These are phyloP conservation scores for Pestalotiopsis sp. DNA, from an alignment of 2,329 filamentous ascomycete genomes.

Conservation along the genomic window DNA sequence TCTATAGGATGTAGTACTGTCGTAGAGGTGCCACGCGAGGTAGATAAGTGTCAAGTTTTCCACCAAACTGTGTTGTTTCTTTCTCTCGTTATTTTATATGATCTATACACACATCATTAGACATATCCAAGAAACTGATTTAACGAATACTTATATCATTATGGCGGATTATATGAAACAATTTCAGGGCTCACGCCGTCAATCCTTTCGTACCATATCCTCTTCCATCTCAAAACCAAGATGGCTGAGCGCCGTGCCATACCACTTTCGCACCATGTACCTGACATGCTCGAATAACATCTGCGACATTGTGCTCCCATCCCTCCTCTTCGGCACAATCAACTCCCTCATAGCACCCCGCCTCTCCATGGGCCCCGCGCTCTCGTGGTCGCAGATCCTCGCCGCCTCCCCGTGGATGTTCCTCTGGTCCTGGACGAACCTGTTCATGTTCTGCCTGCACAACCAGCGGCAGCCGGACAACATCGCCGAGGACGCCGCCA, in stretches of 20 bases:
- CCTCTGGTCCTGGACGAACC: constrained; percentile 15
- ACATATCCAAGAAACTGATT: no score
- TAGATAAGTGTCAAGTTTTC: no score
- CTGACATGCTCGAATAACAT: constrained; percentile 15
- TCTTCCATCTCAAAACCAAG: background rate
- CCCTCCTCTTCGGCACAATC: constrained; percentile 11
- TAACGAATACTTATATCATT: no score
- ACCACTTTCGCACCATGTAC: constrained; percentile 9
- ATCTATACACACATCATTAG: no score
- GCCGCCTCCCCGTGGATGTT: background rate
- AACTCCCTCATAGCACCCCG: constrained; percentile 13
- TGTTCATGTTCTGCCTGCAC: constrained; percentile 18
- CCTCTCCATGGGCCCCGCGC: constrained; percentile 12
- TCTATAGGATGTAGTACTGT: no score
- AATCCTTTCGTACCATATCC: background rate
- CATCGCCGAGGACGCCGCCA: constrained; percentile 18
- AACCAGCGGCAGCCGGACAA: constrained; percentile 15
- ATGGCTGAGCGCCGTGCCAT: background rate
- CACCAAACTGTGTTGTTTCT: no score
- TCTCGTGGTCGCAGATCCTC: constrained; percentile 9
- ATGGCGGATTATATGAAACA: no score
- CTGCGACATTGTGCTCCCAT: constrained; percentile 5
- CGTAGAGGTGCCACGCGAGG: no score
- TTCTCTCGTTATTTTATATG: no score
- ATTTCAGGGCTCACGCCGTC: no score